Evolutionary conservation across 2,329 filamentous ascomycete species (phyloP).

Genomic region (Talaromyces pinophilus): DNA sequence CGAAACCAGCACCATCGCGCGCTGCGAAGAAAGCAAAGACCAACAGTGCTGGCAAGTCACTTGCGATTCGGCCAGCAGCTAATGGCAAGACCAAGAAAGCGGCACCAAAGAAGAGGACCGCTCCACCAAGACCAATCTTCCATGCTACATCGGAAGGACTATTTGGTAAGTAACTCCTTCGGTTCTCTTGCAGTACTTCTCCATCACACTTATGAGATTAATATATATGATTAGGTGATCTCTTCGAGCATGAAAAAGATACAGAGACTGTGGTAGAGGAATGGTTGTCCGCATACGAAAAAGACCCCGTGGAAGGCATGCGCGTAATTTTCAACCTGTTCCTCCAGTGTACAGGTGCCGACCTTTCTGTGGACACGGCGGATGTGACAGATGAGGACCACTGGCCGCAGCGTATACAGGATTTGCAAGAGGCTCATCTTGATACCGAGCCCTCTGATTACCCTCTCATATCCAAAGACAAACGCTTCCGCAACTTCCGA

Average conservation of each 20-base stretch:
- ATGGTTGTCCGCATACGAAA: constrained; percentile 60
- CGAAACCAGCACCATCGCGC: constrained; percentile 31
- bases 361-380: constrained; percentile 72
- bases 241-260: constrained; percentile 58
- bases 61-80: constrained; percentile 58
- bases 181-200: no score
- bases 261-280: constrained; percentile 58
- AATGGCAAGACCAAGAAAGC: constrained; percentile 32
- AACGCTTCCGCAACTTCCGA: constrained; percentile 75
- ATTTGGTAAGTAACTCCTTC: constrained; percentile 49
- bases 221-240: constrained; percentile 51
- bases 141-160: constrained; percentile 57
- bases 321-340: constrained; percentile 64
- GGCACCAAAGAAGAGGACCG: constrained; percentile 44
- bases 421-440: constrained; percentile 87
- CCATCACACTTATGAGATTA: constrained; percentile 21
- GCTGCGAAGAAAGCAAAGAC: constrained; percentile 59
- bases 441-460: constrained; percentile 85
- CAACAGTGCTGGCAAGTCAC: constrained; percentile 47
- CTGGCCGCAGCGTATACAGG: constrained; percentile 71
- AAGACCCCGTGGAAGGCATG: constrained; percentile 57
- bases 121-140: constrained; percentile 54
- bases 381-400: constrained; percentile 91
- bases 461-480: constrained; percentile 80
- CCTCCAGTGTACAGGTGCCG: constrained; percentile 72